These are phyloP conservation scores for Penicillium antarcticum DNA, from an alignment of 495 filamentous ascomycete species.

Conservation along the genomic window DNA sequence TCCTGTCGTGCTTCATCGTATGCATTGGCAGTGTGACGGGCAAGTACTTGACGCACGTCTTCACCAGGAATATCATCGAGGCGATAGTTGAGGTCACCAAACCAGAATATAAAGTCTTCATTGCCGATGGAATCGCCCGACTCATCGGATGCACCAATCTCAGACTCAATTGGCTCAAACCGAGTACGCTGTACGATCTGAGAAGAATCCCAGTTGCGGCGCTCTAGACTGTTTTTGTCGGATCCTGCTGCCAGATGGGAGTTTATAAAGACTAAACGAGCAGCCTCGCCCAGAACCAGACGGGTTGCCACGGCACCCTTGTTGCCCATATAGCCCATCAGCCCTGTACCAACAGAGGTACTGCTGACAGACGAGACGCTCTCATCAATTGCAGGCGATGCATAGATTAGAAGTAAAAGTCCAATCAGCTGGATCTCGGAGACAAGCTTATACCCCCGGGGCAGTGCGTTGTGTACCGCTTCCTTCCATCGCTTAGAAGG, in stretches of 20 bases:
- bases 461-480: slow-evolving; percentile 66
- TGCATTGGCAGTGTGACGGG: slow-evolving; percentile 74
- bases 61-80: slow-evolving; percentile 84
- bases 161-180: slow-evolving; percentile 67
- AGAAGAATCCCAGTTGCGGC: slow-evolving; percentile 84
- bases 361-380: slow-evolving; percentile 75
- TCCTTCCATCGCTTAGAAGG: slow-evolving; percentile 76
- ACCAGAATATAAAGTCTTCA: slow-evolving; percentile 93
- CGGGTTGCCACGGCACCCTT: slow-evolving; percentile 86
- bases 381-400: slow-evolving; percentile 67
- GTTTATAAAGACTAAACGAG: slow-evolving; percentile 83
- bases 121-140: slow-evolving; percentile 71
- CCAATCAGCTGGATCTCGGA: slow-evolving; percentile 84
- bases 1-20: slow-evolving; percentile 51
- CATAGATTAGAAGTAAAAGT: slow-evolving; percentile 80
- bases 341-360: slow-evolving; percentile 75
- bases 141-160: slow-evolving; percentile 45
- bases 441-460: slow-evolving; percentile 70
- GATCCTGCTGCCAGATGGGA: slow-evolving; percentile 84
- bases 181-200: slow-evolving; percentile 71
- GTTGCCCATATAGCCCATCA: slow-evolving; percentile 92
- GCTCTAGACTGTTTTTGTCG: slow-evolving; percentile 71
- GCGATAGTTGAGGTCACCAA: slow-evolving; percentile 95
- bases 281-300: slow-evolving; percentile 85
- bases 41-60: slow-evolving; percentile 82